Base-by-base conservation (phyloP, 495 filamentous ascomycete genomes). In the Podospora pseudopauciseta region DNA sequence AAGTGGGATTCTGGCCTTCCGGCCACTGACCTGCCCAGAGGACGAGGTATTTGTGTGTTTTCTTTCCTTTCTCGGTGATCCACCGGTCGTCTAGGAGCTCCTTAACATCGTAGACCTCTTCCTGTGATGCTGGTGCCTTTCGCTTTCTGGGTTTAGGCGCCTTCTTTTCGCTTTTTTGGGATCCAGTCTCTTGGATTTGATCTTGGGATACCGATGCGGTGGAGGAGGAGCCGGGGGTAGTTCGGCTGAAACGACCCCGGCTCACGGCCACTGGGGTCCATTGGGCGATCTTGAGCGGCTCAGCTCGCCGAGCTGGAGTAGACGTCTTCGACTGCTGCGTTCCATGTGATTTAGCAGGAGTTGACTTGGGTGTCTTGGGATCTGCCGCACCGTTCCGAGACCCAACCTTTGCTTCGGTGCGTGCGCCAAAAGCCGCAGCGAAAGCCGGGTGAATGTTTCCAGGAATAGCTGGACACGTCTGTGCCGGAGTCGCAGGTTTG, bases 11-110 rank as follows among this genome's bases (percentile, higher is more conserved):
- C 57, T 83, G 78, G 13, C 77, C 76, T 2, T 72, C 68, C 0
- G 82, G 82, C 82, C 82, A 85, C 32, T 82, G 67, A 5, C 82
- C 82, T n/a, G 71, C 75, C 82, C 82, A 85, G 27, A 78, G 73
- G 3, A 85, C 82, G 9, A 79, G 76, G 67, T 79, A 85, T 58
- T 74, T 71, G 44, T 78, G 72, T 9, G 76, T 70, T 62, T 73
- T 74, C 19, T 55, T 65, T 3, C 70, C 73, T 0, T 72, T 64
- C 3, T 70, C 67, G 55, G 60, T 9, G 19, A 76, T 64, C 27
- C 73, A 63, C 13, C 65, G 72, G 63, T 81, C 78, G 20, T 70
- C 77, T 64, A 80, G 76, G 1, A 83, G 71, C 1, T 71, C 71
- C 49, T 80, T 73, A 15, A 83, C 79, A 18, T 74, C 76, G 77